Conservation (phyloP, 2,329 filamentous ascomycete genomes). For the Penicillium fuscoglaucum region DNA sequence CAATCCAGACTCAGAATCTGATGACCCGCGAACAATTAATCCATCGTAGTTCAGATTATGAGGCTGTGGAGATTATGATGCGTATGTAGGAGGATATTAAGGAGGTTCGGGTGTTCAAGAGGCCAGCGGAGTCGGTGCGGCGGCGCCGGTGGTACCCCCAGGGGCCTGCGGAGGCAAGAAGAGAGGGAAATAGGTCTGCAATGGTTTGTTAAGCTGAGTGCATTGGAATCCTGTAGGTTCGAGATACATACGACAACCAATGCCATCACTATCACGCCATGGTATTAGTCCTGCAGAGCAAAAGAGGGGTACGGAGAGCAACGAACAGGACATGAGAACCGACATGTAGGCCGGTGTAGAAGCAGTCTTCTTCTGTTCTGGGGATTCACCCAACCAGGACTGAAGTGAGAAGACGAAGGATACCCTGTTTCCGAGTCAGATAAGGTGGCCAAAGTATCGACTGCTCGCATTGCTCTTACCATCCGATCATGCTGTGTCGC, state of each 20-base stretch:
- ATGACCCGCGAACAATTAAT: not conserved
- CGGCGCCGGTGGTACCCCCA: constrained; percentile 37
- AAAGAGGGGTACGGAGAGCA: not conserved
- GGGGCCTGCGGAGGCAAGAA: constrained; percentile 59
- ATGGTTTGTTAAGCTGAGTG: constrained; percentile 13
- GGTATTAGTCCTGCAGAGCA: constrained; percentile 15
- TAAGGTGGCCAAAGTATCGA: not conserved
- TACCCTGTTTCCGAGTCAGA: constrained; percentile 40
- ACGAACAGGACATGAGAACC: constrained; percentile 75
- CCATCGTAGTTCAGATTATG: not conserved
- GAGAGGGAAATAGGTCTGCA: constrained; percentile 63
- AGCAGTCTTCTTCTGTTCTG: constrained; percentile 58
- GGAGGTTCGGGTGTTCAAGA: constrained; percentile 33
- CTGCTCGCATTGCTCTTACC: constrained; percentile 44
- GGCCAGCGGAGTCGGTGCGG: constrained; percentile 49
- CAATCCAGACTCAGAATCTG: not conserved
- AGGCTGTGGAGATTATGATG: constrained; percentile 5
- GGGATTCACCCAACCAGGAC: constrained; percentile 50
- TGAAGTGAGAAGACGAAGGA: constrained; percentile 51
- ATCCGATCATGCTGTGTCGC: constrained; percentile 60
- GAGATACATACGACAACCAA: constrained; percentile 50
- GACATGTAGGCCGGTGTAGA: constrained; percentile 72
- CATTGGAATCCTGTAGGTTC: not conserved
- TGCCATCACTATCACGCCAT: constrained; percentile 56
- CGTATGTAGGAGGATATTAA: constrained; percentile 10